Base-by-base conservation (phyloP, 768 basidiomycete genomes). In the Scleroderma citrinum region DNA sequence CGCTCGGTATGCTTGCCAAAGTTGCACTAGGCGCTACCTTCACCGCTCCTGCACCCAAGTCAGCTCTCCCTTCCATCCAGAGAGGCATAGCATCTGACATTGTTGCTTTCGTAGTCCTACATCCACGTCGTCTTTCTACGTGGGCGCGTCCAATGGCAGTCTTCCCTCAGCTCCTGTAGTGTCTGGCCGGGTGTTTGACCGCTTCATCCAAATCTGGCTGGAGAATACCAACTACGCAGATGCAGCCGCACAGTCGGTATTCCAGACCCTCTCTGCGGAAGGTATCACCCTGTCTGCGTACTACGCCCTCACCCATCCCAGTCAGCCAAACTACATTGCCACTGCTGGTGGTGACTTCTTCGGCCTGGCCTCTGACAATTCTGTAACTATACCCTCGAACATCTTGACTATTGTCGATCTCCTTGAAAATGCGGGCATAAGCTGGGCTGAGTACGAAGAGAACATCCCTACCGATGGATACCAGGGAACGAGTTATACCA, bases 361-460 rank as follows among this genome's bases (percentile, higher is more conserved):
- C 47, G 81, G 74, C 36, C 67, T 74, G 64, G 58, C 57, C 10
- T 73, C 72, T 51, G 79, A 82, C 35, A 62, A 67, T 30, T n/a
- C 48, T 26, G 39, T 45, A 45, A 23, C 46, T 16, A 52, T 78
- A 24, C 71, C 74, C 0, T 56, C 42, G 21, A 81, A 80, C 56
- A 66, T 80, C n/a, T 77, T 78, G 3, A 78, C 75, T 14, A 58
- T 84, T 36, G 77, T 77, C 19, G 82, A 85, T 54, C 68, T 84
- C 11, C 62, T 83, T 30, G 82, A 82, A 46, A 62, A 69, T 23
- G 79, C 78, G 59, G 71, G 67, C 37, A 73, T 84, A 35, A 76
- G 76, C 10, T 85, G 82, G 82, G 75, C 72, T 0, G 71, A 74
- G 20, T 85, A 83, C 57, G 72, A 79, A 57, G 80, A 83, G 56